These are phyloP conservation scores for Kuraishia borneana DNA, from an alignment of 805 yeast genomes.

Conservation along the genomic window DNA sequence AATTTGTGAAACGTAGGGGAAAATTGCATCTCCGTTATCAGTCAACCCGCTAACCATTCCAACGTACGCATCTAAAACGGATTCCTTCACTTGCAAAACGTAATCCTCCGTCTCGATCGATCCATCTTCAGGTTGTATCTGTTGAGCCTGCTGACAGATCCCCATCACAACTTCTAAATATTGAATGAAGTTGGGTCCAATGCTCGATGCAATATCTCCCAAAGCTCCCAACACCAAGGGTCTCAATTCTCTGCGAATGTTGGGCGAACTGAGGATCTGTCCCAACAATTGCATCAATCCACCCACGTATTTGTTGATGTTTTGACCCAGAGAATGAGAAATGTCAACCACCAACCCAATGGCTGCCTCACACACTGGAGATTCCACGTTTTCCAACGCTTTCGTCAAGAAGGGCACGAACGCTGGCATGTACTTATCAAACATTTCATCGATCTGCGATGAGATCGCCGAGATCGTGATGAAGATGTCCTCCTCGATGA, in stretches of 20 bases:
- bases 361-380: constrained; percentile 79
- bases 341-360: constrained; percentile 94
- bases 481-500: constrained; percentile 85
- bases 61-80: constrained; percentile 92
- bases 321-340: constrained; percentile 73
- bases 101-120: constrained; percentile 73
- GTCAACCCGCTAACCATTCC: constrained; percentile 90
- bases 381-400: constrained; percentile 74
- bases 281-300: constrained; percentile 81
- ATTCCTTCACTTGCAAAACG: constrained; percentile 58
- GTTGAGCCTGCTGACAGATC: constrained; percentile 59
- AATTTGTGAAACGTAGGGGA: constrained; percentile 56
- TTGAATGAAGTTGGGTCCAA: constrained; percentile 67
- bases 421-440: constrained; percentile 66
- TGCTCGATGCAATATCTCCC: constrained; percentile 89
- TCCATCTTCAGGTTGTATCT: constrained; percentile 50
- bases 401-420: constrained; percentile 74
- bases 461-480: constrained; percentile 89
- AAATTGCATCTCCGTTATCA: constrained; percentile 52
- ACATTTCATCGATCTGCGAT: constrained; percentile 59
- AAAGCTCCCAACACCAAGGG: constrained; percentile 87
- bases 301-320: constrained; percentile 62
- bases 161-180: constrained; percentile 74
- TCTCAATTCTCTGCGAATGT: constrained; percentile 68
- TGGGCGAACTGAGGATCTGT: constrained; percentile 50